Conservation (phyloP, 2,329 filamentous ascomycete genomes). For the Botrytis galanthina region DNA sequence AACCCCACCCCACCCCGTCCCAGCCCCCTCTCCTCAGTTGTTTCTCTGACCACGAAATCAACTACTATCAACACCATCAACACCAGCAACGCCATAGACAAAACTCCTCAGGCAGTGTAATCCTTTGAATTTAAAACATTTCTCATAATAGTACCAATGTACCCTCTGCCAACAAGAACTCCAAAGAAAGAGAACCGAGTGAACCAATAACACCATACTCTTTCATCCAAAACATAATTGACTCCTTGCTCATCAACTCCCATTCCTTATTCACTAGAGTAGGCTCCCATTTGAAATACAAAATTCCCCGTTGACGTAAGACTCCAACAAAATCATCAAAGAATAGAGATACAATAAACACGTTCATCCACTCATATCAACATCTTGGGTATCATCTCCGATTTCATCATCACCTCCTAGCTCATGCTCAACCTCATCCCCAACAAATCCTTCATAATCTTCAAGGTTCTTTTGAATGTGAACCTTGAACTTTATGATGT, state of each 20-base stretch:
- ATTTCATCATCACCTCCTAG: constrained; percentile 60
- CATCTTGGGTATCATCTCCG: constrained; percentile 51
- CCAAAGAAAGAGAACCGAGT: not conserved
- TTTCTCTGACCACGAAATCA: not conserved
- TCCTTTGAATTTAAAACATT: not conserved
- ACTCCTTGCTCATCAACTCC: constrained; percentile 8
- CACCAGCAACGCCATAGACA: not conserved
- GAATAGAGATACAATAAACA: not conserved
- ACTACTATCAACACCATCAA: not conserved
- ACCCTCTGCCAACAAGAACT: not conserved
- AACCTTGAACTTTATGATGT: constrained; percentile 98
- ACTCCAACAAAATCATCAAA: constrained; percentile 5
- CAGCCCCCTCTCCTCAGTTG: not conserved
- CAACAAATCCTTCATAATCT: constrained; percentile 90
- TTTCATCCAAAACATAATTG: constrained; percentile 4
- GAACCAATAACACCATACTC: too few species aligned
- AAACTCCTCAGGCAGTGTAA: not conserved
- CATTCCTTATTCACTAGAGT: not conserved
- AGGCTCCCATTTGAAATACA: not conserved
- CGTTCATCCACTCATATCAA: constrained; percentile 43
- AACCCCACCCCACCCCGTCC: not conserved
- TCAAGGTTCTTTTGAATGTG: constrained; percentile 91
- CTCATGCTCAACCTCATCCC: constrained; percentile 87
- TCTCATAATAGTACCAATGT: not conserved
- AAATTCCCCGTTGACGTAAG: not conserved